Evolutionary conservation across 1,284 basidiomycete genomes (phyloP), one percentile per base, ranked within the genome.

Genomic region (Cryptococcus floricola): DNA sequence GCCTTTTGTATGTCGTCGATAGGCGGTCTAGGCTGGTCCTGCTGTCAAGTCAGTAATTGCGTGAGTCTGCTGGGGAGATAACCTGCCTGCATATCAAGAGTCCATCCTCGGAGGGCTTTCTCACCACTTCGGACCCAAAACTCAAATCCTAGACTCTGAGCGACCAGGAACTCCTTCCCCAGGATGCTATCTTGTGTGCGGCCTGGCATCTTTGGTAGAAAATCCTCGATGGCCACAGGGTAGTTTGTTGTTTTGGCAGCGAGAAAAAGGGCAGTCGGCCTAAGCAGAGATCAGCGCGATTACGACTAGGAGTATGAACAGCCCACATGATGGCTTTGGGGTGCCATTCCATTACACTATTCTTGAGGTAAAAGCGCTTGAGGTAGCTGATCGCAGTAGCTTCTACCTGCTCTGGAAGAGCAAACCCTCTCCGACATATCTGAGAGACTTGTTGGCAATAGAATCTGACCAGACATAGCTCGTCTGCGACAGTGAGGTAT

Each of bases 311-410:
- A 23, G 9, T 14, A 37, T 39, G n/a, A 49, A 9, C 9, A 39
- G 47, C 88, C 52, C 71, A 96, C 95, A 98, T 98, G 69, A 98
- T 91, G 66, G 90, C 89, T 78, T 96, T 96, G 0, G 95, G 96
- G 77, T 98, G 96, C 85, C 91, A 97, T 72, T 98, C 94, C 93
- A 98, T 97, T 52, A 93, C 91, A 1, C 93, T 97, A 70, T 98
- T 98, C 77, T 90, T 88, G 53, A 98, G 82, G 73, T 98, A 99
- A 78, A 99, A 98, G 5, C 96, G 83, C 74, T 98, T 98, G 63
- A 99, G 80, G 74, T 94, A 98, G 46, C 83, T 86, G 56, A 91
- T 85, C 0, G 93, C 91, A 1, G 94, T 97, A 0, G 92, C 88
- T 73, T 95, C 91, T 3, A 98, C 91, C 66, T 89, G 86, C 66